A percentile compares a stretch with the other conserved stretches of the same genome.
phyloP scores from a whole-genome alignment of 352 stramenopile genomes.

The Poterioochromonas sp. region DNA sequence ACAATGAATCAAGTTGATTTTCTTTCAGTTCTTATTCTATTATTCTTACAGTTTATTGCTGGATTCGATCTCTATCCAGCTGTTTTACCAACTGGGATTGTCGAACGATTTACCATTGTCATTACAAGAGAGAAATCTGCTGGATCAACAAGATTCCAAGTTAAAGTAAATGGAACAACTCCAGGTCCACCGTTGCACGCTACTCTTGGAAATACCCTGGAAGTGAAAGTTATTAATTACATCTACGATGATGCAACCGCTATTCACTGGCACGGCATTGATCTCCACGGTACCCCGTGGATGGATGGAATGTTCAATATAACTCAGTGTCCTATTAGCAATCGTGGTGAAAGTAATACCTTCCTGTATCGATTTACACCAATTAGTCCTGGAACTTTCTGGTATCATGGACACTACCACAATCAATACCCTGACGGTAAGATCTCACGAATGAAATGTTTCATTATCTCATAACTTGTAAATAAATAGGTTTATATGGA shows the following conservation, averaged over 20 bases:
- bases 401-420: constrained; percentile 25
- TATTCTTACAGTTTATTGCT: too few species aligned
- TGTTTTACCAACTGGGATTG: not conserved
- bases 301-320: not conserved
- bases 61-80: not conserved
- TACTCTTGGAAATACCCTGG: not conserved
- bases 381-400: not conserved
- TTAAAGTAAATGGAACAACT: not conserved
- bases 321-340: constrained; percentile 12
- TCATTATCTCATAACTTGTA: not conserved
- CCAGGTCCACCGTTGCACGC: not conserved
- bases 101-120: not conserved
- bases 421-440: not conserved
- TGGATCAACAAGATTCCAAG: not conserved
- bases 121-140: not conserved
- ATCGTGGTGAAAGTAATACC: not conserved
- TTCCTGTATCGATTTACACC: not conserved
- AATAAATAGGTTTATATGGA: constrained; percentile 2
- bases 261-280: constrained; percentile 1
- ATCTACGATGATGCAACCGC: not conserved
- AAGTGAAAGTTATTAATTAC: constrained; percentile 1
- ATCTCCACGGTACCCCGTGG: not conserved
- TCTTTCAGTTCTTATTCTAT: too few species aligned
- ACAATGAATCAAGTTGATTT: too few species aligned
- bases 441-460: not conserved